Base-by-base conservation (phyloP, 331 rosid species). In the Malus hybrid region DNA sequence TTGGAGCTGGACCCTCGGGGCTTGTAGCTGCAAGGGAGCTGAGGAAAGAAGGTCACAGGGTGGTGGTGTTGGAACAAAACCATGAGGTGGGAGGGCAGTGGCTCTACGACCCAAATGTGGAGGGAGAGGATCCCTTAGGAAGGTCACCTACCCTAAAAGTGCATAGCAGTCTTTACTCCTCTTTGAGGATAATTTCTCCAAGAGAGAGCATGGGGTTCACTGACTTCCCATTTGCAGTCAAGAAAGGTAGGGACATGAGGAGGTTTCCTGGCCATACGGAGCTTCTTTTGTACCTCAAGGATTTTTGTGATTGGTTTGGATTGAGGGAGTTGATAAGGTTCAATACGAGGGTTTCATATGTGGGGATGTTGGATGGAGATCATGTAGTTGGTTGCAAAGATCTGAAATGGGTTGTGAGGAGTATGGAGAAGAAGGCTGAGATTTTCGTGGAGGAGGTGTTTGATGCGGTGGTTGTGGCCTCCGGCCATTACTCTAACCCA, bases 51-150 rank as follows among this genome's bases (percentile, higher is more conserved):
- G 94, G 96, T 15, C 98, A 89, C 46, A 68, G 50, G 39, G 94
- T 46, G 70, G 83, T 84, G 66, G 89, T 93, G 22, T 24, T 24
- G 24, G 24, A 24, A 24, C 97, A 89, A 78, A 85, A 88, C 79
- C 86, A 91, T 76, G 98, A 91, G 50, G 86, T 93, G 5, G 98
- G 98, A 50, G 98, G 98, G 1, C 98, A 93, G 79, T 93, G 97
- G 98, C 87, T 93, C 28, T 93, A 93, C 76, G 82, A 91, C 4
- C 84, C 96, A 30, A 72, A 82, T 44, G 89, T 91, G 11, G 84
- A 89, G 69, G 88, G 71, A 0, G 93, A 89, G 66, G 88, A 89
- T 52, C 93, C 91, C 61, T 71, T 91, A 26, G 97, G 98, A 68
- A 86, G 78, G 70, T 77, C 58, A 24, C 68, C 32, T 26, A 10